Base-by-base conservation (phyloP, 306 rosid species). In the Dicorynia guianensis region DNA sequence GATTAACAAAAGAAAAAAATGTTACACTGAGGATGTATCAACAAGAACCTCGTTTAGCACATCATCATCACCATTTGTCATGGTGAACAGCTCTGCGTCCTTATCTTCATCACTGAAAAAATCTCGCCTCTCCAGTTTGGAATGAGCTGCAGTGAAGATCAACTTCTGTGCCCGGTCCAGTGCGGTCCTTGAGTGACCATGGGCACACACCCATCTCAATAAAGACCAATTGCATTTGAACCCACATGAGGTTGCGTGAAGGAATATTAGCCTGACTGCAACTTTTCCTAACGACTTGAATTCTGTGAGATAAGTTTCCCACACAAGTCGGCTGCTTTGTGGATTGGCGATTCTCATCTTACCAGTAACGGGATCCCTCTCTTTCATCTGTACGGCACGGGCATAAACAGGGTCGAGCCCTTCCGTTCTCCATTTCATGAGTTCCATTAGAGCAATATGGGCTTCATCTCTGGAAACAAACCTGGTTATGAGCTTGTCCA, bases 361-460 rank as follows among this genome's bases (percentile, higher is more conserved):
- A 39, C 84, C 84, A 4, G 63, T 75, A 40, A 75, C 18, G 13
- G 84, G 74, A 42, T 81, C 81, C 55, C 79, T 81, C 62, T 81
- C 74, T 61, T 34, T 79, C 82, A 79, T 71, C 72, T 80, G 84
- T 5, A 80, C 84, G 7, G 84, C 84, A 13, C 75, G 49, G 10
- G 84, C 84, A 60, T 80, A 80, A 0, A 74, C 76, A 3, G 78
- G 76, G 33, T 80, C 80, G 18, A 80, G 84, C 65, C 84, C 84
- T 80, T 74, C 80, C 50, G 84, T 80, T 42, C 84, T 74, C 84
- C 84, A 80, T 60, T 80, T 74, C 84, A 80, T 74, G 17, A 80
- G 60, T 33, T 80, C 84, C 84, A 80, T 80, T 40, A 80, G 71
- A 20, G 52, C 84, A 67, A 74, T 73, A 47, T 74, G 84, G 63